These are phyloP conservation scores for Volvox africanus DNA, from an alignment of 139 green algal genomes.

Conservation along the genomic window DNA sequence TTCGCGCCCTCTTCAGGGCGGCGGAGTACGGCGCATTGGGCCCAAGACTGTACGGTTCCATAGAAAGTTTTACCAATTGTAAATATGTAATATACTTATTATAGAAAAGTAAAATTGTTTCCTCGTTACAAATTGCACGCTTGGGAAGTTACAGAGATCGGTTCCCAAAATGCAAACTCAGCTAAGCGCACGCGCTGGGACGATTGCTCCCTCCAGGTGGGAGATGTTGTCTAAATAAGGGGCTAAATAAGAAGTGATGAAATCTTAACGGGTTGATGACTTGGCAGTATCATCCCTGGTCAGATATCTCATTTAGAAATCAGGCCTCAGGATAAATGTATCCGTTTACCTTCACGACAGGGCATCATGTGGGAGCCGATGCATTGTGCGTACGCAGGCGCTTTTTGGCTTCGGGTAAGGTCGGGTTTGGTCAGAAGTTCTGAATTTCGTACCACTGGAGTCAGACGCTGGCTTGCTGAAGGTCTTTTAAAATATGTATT, in stretches of 20 bases:
- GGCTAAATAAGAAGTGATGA: too few species aligned
- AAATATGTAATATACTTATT: too few species aligned
- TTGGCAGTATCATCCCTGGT: too few species aligned
- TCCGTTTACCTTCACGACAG: neutral
- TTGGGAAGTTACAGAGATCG: too few species aligned
- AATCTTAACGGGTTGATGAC: too few species aligned
- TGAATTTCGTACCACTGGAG: neutral
- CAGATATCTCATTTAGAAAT: neutral
- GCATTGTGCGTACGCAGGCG: neutral
- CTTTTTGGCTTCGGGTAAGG: constrained; percentile 43
- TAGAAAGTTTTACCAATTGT: too few species aligned
- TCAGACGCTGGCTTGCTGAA: too few species aligned
- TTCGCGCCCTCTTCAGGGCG: constrained; percentile 26
- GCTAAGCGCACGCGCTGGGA: neutral
- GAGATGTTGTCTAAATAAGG: neutral
- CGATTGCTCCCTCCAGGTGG: neutral
- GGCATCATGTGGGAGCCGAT: neutral
- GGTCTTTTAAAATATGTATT: too few species aligned
- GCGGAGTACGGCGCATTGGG: constrained; percentile 23
- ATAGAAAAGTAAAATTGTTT: too few species aligned
- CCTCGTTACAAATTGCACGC: too few species aligned
- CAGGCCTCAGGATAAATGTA: neutral
- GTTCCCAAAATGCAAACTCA: constrained; percentile 9
- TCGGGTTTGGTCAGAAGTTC: neutral
- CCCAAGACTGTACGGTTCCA: neutral